Percentiles rank a stretch among this genome's conserved stretches.
Evolutionary conservation across 441 rosid genomes (phyloP).

Genomic region (Populus hybrid): DNA sequence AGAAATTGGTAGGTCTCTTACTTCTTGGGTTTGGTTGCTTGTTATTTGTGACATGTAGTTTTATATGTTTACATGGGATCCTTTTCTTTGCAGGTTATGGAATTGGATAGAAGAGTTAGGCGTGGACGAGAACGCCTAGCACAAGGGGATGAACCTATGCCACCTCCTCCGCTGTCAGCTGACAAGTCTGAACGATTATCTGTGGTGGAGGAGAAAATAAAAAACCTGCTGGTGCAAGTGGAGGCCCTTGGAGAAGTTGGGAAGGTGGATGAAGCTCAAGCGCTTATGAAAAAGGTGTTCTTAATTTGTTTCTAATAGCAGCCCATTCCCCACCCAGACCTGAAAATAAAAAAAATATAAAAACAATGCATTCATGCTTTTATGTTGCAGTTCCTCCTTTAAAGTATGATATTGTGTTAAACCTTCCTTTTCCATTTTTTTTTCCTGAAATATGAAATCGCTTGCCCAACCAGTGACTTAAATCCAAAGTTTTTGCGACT

Average conservation of each 20-base stretch:
- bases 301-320: not conserved
- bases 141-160: constrained; percentile 79
- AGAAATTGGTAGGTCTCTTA: constrained; percentile 66
- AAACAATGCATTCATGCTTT: not conserved
- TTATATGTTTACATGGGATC: not conserved
- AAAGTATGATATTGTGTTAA: not conserved
- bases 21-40: not conserved
- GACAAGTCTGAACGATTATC: constrained; percentile 84
- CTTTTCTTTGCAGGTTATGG: constrained; percentile 60
- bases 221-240: constrained; percentile 90
- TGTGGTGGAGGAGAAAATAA: constrained; percentile 84
- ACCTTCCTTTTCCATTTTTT: not conserved
- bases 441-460: not conserved
- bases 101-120: constrained; percentile 91
- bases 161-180: constrained; percentile 64
- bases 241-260: constrained; percentile 97
- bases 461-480: not conserved
- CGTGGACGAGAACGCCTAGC: constrained; percentile 95
- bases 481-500: constrained; percentile 2
- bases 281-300: constrained; percentile 92
- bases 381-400: not conserved
- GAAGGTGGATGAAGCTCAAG: constrained; percentile 99
- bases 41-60: not conserved
- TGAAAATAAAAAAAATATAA: not conserved
- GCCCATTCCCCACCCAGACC: not conserved